A percentile compares a stretch with the other conserved stretches of the same genome.
Evolutionary conservation across 2,329 filamentous ascomycete species (phyloP).

Genomic region (Xylariomycetidae sp.): DNA sequence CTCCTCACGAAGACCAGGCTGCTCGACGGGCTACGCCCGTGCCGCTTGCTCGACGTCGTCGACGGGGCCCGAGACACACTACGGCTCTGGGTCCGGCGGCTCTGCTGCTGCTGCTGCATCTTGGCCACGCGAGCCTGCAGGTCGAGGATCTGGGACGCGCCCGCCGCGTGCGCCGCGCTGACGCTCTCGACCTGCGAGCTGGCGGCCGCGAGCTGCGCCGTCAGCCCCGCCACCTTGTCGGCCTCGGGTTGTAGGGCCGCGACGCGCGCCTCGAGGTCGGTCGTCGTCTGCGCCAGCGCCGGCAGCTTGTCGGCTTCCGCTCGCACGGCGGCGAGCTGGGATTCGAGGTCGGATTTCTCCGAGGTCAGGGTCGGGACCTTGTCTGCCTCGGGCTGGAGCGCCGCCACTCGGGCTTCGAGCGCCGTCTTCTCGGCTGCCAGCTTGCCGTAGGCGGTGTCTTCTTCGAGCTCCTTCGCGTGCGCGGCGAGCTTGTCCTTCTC

Average conservation of each 20-base stretch:
- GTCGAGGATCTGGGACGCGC: slow-evolving; percentile 13
- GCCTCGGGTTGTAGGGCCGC: slow-evolving; percentile 10
- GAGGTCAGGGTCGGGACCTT: slow-evolving; percentile 4
- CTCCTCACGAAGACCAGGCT: slow-evolving; percentile 23
- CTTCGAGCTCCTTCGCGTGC: slow-evolving; percentile 19
- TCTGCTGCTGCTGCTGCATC: slow-evolving; percentile 8
- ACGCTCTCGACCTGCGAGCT: slow-evolving; percentile 11
- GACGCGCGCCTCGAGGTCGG: slow-evolving; percentile 17
- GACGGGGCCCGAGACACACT: slow-evolving; percentile 21
- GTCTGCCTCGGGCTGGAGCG: slow-evolving; percentile 6
- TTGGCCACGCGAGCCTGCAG: slow-evolving; percentile 12
- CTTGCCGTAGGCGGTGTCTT: slow-evolving; percentile 13
- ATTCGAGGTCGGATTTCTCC: slow-evolving; percentile 4
- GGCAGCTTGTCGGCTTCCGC: slow-evolving; percentile 11
- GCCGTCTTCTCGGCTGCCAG: slow-evolving; percentile 20
- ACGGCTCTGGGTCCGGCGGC: slow-evolving; percentile 14
- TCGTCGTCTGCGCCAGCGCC: slow-evolving; percentile 13
- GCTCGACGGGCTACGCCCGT: slow-evolving; percentile 21
- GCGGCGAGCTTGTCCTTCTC: slow-evolving; percentile 19
- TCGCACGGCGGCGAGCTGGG: slow-evolving; percentile 5
- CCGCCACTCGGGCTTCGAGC: slow-evolving; percentile 12
- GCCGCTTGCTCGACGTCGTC: slow-evolving; percentile 13
- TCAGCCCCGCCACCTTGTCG: slow-evolving; percentile 17
- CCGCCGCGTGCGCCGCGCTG: slow-evolving; percentile 2
- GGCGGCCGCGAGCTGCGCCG: slow-evolving; percentile 12